Evolutionary conservation across 768 basidiomycete species (phyloP).

Genomic region (Favolaschia claudopus): DNA sequence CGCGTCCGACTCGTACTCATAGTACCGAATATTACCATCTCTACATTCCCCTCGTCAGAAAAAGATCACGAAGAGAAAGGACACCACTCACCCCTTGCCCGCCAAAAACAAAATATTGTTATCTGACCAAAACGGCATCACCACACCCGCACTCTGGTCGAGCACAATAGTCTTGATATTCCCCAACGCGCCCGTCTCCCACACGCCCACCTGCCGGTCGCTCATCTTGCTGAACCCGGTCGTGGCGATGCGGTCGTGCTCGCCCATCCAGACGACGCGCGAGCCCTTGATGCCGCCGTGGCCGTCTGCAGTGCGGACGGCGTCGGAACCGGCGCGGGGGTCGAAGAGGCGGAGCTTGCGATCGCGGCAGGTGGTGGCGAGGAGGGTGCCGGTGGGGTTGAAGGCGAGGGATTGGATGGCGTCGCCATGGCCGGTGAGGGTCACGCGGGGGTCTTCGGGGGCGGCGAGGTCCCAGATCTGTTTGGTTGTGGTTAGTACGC

Average conservation of each 20-base stretch:
- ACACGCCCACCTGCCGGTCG: conserved; percentile 88
- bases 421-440: conserved; percentile 82
- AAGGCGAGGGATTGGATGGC: conserved; percentile 88
- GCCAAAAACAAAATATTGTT: conserved; percentile 92
- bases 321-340: conserved; percentile 80
- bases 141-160: conserved; percentile 91
- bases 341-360: conserved; percentile 93
- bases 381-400: conserved; percentile 78
- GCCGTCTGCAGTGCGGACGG: conserved; percentile 84
- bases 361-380: conserved; percentile 93
- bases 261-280: conserved; percentile 91
- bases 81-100: conserved; percentile 79
- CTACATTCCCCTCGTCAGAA: too few relatives aligned
- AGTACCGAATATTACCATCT: conserved; percentile 97
- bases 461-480: conserved; percentile 93
- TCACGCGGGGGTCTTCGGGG: conserved; percentile 66
- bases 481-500: too few relatives aligned
- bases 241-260: conserved; percentile 86
- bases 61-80: background rate
- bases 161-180: conserved; percentile 81
- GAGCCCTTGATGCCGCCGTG: conserved; percentile 95
- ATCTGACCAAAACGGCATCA: conserved; percentile 98
- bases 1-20: conserved; percentile 90
- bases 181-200: conserved; percentile 82
- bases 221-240: conserved; percentile 98